Conservation (phyloP, 2,329 filamentous ascomycete species). For the Magnaporthiopsis poae region DNA sequence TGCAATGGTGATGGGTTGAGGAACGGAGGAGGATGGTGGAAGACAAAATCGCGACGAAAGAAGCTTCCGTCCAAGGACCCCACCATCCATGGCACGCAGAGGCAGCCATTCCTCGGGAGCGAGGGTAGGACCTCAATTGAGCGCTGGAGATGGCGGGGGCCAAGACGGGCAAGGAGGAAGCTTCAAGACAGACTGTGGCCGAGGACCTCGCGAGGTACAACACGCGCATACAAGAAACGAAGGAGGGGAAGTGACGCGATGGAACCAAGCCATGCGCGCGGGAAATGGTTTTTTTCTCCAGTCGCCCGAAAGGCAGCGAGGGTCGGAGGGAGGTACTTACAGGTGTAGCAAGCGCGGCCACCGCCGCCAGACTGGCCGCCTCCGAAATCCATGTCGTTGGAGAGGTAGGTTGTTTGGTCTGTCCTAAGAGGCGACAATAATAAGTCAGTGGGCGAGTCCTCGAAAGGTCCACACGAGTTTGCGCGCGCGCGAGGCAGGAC, state of each 20-base stretch:
- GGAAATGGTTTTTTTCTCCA: neutral
- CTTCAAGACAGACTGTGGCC: neutral
- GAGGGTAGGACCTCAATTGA: neutral
- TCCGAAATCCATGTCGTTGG: constrained; percentile 16
- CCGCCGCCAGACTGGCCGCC: constrained; percentile 10
- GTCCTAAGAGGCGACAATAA: neutral
- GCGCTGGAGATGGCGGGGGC: neutral
- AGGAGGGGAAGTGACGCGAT: neutral
- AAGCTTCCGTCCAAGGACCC: neutral
- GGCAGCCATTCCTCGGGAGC: neutral
- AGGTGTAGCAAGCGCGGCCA: constrained; percentile 16
- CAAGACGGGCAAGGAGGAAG: neutral
- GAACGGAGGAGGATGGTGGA: neutral
- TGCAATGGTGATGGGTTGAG: neutral
- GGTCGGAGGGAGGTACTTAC: constrained; percentile 13
- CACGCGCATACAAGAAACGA: neutral
- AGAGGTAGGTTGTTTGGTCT: neutral
- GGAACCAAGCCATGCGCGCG: neutral
- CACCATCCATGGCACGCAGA: neutral
- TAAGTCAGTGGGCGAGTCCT: neutral
- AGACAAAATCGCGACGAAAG: neutral
- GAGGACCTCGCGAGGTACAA: neutral
- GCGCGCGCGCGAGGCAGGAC: neutral
- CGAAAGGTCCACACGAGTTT: neutral
- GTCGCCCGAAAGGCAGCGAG: neutral